phyloP scores from a whole-genome alignment of 2,329 filamentous ascomycete genomes.

The Parastagonospora avenae region DNA sequence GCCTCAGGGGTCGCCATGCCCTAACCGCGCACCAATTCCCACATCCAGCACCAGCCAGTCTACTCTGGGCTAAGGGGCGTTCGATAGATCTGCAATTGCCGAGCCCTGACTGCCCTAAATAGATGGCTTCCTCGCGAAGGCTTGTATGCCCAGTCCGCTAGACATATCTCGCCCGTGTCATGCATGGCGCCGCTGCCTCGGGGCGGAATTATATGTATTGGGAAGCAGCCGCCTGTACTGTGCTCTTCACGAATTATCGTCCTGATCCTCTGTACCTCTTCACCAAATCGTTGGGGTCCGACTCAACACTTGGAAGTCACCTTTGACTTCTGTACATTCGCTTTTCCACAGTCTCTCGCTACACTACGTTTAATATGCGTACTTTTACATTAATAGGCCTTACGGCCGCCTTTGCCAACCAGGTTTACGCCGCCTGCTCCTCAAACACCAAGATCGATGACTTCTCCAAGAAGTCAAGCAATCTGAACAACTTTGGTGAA shows the following conservation, averaged over 20 bases:
- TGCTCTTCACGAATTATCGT: conserved; percentile 26
- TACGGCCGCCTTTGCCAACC: conserved; percentile 33
- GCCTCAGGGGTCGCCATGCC: conserved; percentile 18
- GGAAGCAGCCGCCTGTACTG: conserved; percentile 8
- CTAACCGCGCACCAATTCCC: conserved; percentile 13
- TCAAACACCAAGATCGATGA: conserved; percentile 45
- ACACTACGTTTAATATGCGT: conserved; percentile 33
- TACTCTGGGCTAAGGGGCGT: conserved; percentile 8
- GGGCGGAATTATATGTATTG: conserved; percentile 31
- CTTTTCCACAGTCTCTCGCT: conserved; percentile 39
- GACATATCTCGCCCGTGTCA: conserved; percentile 29
- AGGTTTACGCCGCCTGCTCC: conserved; percentile 42
- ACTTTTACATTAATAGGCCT: conserved; percentile 38
- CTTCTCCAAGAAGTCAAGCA: conserved; percentile 45
- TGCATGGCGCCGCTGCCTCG: conserved; percentile 20
- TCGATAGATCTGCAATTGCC: conserved; percentile 23
- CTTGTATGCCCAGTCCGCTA: conserved; percentile 34
- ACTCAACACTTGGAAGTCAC: conserved; percentile 33
- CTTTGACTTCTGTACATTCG: conserved; percentile 46
- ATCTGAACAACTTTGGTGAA: conserved; percentile 41
- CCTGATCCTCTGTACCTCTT: conserved; percentile 18
- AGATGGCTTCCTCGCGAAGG: conserved; percentile 22
- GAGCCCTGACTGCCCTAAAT: conserved; percentile 23
- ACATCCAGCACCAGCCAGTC: conserved; percentile 11
- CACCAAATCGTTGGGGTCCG: conserved; percentile 21